phyloP scores from a whole-genome alignment of 192 early-diverging fungal genomes.

The Lunasporangiospora selenospora region DNA sequence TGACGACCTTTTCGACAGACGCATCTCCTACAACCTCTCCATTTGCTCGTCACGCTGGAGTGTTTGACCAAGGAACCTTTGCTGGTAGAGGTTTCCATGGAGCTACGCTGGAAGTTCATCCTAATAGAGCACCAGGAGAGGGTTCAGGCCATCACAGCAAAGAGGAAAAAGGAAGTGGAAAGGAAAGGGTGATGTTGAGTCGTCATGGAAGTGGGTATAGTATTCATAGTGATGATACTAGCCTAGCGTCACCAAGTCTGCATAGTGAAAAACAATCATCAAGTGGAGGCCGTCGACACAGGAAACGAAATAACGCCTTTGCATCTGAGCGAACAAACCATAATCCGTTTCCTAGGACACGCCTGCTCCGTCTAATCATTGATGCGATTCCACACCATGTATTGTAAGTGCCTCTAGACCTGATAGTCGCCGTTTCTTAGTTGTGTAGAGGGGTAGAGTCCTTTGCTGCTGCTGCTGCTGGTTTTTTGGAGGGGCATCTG shows the following conservation, averaged over 20 bases:
- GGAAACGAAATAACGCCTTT: slow-evolving; percentile 22
- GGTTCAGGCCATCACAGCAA: no score
- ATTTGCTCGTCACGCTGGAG: background rate
- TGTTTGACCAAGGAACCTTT: slow-evolving; percentile 15
- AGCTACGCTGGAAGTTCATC: no score
- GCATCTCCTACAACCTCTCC: slow-evolving; percentile 28
- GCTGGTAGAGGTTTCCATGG: no score
- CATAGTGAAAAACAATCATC: slow-evolving; percentile 23
- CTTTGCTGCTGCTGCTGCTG: background rate
- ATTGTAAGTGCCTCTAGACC: slow-evolving; percentile 65
- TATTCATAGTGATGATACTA: slow-evolving; percentile 41
- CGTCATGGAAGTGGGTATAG: slow-evolving; percentile 43
- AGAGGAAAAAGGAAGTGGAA: background rate
- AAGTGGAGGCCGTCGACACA: slow-evolving; percentile 17
- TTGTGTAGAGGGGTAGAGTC: background rate
- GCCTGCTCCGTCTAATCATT: slow-evolving; percentile 56
- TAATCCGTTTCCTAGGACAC: slow-evolving; percentile 49
- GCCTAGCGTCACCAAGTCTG: slow-evolving; percentile 21
- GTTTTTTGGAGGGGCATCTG: background rate
- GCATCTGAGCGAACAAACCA: slow-evolving; percentile 12
- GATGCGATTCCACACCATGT: slow-evolving; percentile 63
- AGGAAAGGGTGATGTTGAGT: slow-evolving; percentile 16
- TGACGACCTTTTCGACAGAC: slow-evolving; percentile 22
- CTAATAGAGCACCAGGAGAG: no score
- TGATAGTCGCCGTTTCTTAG: background rate